Conservation (phyloP, 768 basidiomycete species). For the Pholiota microspora region DNA sequence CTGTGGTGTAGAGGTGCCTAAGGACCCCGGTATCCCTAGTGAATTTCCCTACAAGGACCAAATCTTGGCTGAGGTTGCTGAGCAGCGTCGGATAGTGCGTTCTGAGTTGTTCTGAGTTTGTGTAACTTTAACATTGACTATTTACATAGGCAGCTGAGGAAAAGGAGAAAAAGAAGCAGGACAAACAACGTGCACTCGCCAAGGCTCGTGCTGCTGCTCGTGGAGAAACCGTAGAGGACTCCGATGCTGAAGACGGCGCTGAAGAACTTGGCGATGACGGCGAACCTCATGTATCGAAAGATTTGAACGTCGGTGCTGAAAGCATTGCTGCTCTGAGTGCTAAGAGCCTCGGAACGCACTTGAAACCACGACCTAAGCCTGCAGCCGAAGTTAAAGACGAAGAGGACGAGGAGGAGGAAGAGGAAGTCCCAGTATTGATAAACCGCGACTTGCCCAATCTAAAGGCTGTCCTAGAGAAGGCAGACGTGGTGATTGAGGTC, state of each 20-base stretch:
- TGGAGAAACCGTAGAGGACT: constrained; percentile 18
- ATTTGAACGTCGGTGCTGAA: constrained; percentile 50
- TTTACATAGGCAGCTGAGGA: constrained; percentile 67
- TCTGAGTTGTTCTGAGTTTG: not conserved
- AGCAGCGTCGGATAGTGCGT: constrained; percentile 71
- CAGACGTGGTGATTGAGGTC: constrained; percentile 79
- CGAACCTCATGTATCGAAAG: constrained; percentile 25
- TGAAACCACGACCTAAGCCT: constrained; percentile 27
- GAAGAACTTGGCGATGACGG: constrained; percentile 28
- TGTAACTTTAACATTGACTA: constrained; percentile 2
- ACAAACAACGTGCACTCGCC: constrained; percentile 38
- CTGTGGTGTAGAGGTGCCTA: constrained; percentile 61
- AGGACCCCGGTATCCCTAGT: constrained; percentile 93
- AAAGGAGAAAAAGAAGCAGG: constrained; percentile 64
- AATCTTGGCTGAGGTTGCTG: constrained; percentile 86
- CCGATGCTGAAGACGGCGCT: constrained; percentile 16
- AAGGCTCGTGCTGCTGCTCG: constrained; percentile 24
- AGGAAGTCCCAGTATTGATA: constrained; percentile 57
- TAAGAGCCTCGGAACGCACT: constrained; percentile 34
- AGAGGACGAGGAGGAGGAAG: constrained; percentile 43
- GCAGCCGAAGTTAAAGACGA: constrained; percentile 24
- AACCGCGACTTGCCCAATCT: constrained; percentile 64
- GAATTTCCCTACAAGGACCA: constrained; percentile 94
- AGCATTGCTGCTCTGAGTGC: constrained; percentile 46
- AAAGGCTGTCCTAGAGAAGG: constrained; percentile 65